phyloP scores from a whole-genome alignment of 1,284 basidiomycete genomes.

The Sanghuangporus weigelae region DNA sequence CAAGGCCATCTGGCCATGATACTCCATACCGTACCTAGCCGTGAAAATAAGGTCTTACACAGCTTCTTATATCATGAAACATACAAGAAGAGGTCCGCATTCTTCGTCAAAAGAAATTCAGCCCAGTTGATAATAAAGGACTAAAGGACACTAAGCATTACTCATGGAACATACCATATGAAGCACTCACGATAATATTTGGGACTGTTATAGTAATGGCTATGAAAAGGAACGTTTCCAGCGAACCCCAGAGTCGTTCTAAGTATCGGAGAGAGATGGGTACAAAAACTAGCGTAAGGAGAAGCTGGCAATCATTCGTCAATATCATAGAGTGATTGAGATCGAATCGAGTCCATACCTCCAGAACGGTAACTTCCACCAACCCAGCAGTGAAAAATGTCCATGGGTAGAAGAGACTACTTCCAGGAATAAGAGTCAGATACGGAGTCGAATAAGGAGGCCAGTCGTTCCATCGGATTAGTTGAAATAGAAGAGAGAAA shows the following conservation, averaged over 20 bases:
- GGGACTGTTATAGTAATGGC: constrained; percentile 73
- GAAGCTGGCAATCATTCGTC: constrained; percentile 49
- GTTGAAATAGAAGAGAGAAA: constrained; percentile 60
- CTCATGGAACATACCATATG: background rate
- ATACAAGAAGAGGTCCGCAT: constrained; percentile 71
- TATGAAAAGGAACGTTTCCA: constrained; percentile 86
- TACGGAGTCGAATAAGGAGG: constrained; percentile 51
- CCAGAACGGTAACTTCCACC: constrained; percentile 80
- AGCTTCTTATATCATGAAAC: constrained; percentile 25
- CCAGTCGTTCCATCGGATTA: constrained; percentile 51
- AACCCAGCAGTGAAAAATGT: constrained; percentile 84
- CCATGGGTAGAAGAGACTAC: constrained; percentile 88
- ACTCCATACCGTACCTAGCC: constrained; percentile 77
- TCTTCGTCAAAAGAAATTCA: constrained; percentile 63
- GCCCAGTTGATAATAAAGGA: constrained; percentile 80
- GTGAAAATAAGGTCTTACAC: constrained; percentile 8
- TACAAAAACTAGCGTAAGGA: constrained; percentile 73
- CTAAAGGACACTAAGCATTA: background rate
- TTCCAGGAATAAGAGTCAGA: constrained; percentile 82
- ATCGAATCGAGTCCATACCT: constrained; percentile 49
- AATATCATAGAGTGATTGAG: constrained; percentile 12
- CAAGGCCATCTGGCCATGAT: constrained; percentile 91
- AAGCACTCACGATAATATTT: constrained; percentile 58
- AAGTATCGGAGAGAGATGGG: constrained; percentile 85
- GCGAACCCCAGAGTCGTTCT: constrained; percentile 88